phyloP scores from a whole-genome alignment of 805 yeast species.

The Pachysolen tannophilus region DNA sequence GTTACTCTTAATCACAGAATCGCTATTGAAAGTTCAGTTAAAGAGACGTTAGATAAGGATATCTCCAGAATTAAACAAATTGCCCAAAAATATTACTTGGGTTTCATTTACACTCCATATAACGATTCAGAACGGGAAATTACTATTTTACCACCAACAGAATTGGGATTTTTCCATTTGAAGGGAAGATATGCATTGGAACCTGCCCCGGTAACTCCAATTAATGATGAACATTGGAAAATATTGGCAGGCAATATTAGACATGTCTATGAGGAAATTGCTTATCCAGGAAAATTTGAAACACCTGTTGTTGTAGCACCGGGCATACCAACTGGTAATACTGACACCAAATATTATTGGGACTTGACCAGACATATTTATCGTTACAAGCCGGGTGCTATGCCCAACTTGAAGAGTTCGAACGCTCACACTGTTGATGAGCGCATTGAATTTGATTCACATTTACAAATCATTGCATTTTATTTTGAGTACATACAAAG shows the following conservation, averaged over 20 bases:
- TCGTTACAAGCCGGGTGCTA: constrained; percentile 44
- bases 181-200: constrained; percentile 21
- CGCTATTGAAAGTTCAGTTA: constrained; percentile 34
- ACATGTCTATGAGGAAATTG: constrained; percentile 38
- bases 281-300: constrained; percentile 22
- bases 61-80: constrained; percentile 22
- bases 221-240: constrained; percentile 30
- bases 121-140: constrained; percentile 15
- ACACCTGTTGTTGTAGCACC: constrained; percentile 44
- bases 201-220: constrained; percentile 50
- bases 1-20: constrained; percentile 37
- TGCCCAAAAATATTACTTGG: constrained; percentile 30
- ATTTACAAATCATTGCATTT: constrained; percentile 50
- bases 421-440: constrained; percentile 63
- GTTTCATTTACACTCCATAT: constrained; percentile 12
- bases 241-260: constrained; percentile 34
- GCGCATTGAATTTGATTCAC: constrained; percentile 42
- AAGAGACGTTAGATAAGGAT: constrained; percentile 24
- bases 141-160: constrained; percentile 20
- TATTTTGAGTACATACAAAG: constrained; percentile 43
- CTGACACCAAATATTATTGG: constrained; percentile 61
- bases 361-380: constrained; percentile 45
- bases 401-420: constrained; percentile 27
- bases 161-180: constrained; percentile 7
- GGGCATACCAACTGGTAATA: constrained; percentile 54